These are phyloP conservation scores for Nyssa sinensis DNA, from an alignment of 148 eudicot genomes.

Conservation along the genomic window DNA sequence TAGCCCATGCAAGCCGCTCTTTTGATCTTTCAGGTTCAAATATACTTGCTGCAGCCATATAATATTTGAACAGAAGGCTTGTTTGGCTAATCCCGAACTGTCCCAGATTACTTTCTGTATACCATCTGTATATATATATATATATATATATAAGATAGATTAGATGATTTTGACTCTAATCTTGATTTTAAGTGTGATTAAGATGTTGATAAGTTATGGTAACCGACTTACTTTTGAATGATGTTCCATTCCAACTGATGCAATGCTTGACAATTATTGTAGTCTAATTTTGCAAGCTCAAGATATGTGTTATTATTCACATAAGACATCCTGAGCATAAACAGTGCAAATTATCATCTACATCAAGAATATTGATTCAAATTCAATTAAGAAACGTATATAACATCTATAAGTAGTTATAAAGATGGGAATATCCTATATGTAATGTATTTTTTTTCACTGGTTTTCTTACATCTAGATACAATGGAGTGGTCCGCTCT, in stretches of 20 bases:
- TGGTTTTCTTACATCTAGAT: no score
- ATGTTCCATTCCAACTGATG: constrained; percentile 68
- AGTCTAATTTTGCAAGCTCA: constrained; percentile 84
- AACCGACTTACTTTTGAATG: constrained; percentile 42
- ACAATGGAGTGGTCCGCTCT: no score
- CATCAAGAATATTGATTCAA: background rate
- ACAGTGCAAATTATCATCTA: background rate
- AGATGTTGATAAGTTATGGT: no score
- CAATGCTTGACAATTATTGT: constrained; percentile 58
- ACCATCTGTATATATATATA: constrained; percentile 51
- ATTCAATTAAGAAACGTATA: no score
- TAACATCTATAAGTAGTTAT: no score
- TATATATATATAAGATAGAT: background rate
- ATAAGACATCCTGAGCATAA: constrained; percentile 54
- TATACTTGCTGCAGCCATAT: constrained; percentile 53
- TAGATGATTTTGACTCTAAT: background rate
- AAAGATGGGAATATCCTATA: no score
- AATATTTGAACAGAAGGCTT: constrained; percentile 50
- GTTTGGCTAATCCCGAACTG: constrained; percentile 50
- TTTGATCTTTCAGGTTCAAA: constrained; percentile 69
- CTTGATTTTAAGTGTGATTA: background rate
- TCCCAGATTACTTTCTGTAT: constrained; percentile 33
- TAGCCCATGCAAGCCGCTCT: constrained; percentile 82
- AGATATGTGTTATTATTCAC: constrained; percentile 70
- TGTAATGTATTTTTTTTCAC: no score